Base-by-base conservation (phyloP, 208 protist genomes). In the Leishmania turanica region DNA sequence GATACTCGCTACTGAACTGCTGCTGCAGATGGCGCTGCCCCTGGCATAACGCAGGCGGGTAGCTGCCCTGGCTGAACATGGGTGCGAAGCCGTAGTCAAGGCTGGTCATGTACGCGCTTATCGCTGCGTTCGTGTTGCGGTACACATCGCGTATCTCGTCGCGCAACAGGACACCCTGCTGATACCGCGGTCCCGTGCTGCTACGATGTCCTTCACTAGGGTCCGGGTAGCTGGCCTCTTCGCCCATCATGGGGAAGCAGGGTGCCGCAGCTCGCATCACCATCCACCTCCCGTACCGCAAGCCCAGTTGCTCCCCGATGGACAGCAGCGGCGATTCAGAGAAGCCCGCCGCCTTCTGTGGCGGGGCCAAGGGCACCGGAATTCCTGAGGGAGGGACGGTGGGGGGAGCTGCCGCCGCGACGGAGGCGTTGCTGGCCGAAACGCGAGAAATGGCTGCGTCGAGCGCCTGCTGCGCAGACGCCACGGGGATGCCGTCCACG, bases 81-180 rank as follows among this genome's bases (percentile, higher is more conserved):
- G 80, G 75, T 1, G 58, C 58, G 8, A 27, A 64, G 53, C 84
- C 81, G 60, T 78, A 88, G 75, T 88, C 84, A 5, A 88, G 81
- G 37, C 82, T 81, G n/a, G 77, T 75, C 78, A 88, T 78, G 75
- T 88, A 88, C 2, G 75, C 37, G 42, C 40, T 78, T 17, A 85
- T 69, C 0, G 82, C 82, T 0, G 82, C 77, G 77, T 85, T 77
- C 8, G 82, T 76, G n/a, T 60, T 78, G 72, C 76, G 64, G 51
- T 85, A 77, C 77, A 85, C 82, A 40, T 85, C 82, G 13, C 82
- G 70, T 64, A 85, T 31, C 62, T 85, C 82, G 49, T 85, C 82
- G 9, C 82, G 82, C 69, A 85, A 62, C 62, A 85, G 68, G 3
- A 78, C 9, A 34, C 40, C 8, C 17, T 78, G 82, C 27, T 56